phyloP scores from a whole-genome alignment of 2,329 filamentous ascomycete genomes.

The Penicillium sclerotigenum region DNA sequence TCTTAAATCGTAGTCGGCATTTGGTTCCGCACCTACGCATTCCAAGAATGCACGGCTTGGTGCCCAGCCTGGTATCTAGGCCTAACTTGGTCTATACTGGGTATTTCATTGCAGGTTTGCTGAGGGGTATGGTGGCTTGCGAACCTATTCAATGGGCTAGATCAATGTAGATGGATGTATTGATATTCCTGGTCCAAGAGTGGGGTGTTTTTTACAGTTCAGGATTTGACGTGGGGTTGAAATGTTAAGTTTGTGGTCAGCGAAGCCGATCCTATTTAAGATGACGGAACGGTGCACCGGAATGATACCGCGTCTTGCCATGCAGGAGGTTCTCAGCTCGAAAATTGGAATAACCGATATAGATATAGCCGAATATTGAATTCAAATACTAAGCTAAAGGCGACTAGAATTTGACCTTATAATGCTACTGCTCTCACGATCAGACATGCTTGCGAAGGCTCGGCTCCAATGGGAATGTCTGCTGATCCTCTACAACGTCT shows the following conservation, averaged over 20 bases:
- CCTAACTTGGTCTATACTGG: not conserved
- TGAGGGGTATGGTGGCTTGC: not conserved
- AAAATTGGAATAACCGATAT: not conserved
- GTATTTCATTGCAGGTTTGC: not conserved
- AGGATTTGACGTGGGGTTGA: not conserved
- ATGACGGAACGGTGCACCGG: slow-evolving; percentile 2
- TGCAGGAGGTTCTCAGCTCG: not conserved
- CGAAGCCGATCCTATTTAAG: not conserved
- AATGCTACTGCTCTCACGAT: not conserved
- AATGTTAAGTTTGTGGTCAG: not conserved
- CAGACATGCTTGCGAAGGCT: slow-evolving; percentile 25
- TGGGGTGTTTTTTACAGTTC: not conserved
- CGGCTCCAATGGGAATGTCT: slow-evolving; percentile 46
- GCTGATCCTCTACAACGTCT: slow-evolving; percentile 38
- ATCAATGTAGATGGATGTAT: not conserved
- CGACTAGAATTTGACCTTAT: not conserved
- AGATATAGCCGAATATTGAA: not conserved
- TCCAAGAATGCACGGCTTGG: not conserved
- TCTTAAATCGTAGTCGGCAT: not conserved
- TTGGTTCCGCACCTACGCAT: not conserved
- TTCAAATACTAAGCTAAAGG: not conserved
- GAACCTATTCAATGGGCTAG: not conserved
- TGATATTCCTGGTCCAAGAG: not conserved
- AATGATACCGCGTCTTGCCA: not conserved
- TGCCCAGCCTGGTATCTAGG: not conserved